These are phyloP conservation scores for Neurospora sp. DNA, from an alignment of 495 filamentous ascomycete genomes.

Conservation along the genomic window DNA sequence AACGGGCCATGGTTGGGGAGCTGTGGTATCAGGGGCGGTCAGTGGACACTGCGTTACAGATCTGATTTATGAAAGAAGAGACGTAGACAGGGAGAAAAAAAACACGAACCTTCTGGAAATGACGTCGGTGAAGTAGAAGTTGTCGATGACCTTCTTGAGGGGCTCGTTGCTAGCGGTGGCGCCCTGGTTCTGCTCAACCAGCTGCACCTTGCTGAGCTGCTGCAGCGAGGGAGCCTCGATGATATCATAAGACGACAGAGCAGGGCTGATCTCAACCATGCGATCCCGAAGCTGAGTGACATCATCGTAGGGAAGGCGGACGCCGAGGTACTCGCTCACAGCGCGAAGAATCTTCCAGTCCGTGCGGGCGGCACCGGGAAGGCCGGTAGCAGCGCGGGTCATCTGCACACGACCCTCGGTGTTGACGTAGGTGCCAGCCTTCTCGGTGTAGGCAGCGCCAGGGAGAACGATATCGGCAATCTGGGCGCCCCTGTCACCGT, in stretches of 20 bases:
- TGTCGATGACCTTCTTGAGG: conserved; percentile 75
- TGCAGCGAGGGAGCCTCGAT: conserved; percentile 66
- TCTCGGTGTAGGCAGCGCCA: conserved; percentile 92
- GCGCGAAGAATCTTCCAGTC: conserved; percentile 99
- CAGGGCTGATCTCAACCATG: conserved; percentile 90
- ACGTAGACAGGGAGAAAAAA: too few relatives aligned
- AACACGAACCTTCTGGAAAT: conserved; percentile 81
- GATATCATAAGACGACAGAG: conserved; percentile 80
- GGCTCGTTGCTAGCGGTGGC: conserved; percentile 52
- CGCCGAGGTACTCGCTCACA: conserved; percentile 79
- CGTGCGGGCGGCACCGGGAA: conserved; percentile 81
- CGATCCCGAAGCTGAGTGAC: conserved; percentile 77
- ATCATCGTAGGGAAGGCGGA: conserved; percentile 83
- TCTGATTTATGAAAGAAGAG: too few relatives aligned
- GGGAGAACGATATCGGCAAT: conserved; percentile 90
- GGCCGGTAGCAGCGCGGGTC: conserved; percentile 72
- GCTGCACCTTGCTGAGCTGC: conserved; percentile 75
- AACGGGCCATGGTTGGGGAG: conserved; percentile 94
- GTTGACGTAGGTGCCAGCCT: conserved; percentile 93
- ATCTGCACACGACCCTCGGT: conserved; percentile 94
- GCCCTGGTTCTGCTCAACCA: conserved; percentile 93
- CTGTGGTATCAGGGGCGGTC: conserved; percentile 29
- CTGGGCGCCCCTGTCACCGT: conserved; percentile 87
- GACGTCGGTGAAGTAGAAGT: conserved; percentile 95
- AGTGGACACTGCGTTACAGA: neutral